Evolutionary conservation across 2,329 filamentous ascomycete species (phyloP), one percentile per base, ranked within the genome.

Genomic region (Pseudocercospora pini-densiflorae): DNA sequence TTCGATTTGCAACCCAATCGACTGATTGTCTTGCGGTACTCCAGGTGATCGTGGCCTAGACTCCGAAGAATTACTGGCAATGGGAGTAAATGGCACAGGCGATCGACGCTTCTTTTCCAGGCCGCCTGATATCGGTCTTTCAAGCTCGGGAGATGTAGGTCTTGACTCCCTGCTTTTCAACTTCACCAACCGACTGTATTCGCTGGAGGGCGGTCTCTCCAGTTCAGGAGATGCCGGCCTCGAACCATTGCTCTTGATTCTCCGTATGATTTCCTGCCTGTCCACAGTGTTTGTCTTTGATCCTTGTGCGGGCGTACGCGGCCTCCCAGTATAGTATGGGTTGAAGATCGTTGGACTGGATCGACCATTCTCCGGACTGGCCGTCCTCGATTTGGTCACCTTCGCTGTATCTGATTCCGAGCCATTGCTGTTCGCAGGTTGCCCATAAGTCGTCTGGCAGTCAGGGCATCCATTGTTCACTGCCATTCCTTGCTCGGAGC

Each of bases 261-360:
- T 87, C 79, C 93, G 88, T 64, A 98, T 97, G 73, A 97, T 82
- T 78, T 94, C 90, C 64, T 88, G 88, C 70, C 94, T 87, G 77
- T 93, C 89, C 55, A 81, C 74, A 49, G 77, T 69, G 33, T 66
- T 66, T 33, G 67, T 58, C 59, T 70, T 77, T 63, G 71, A 75
- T 27, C 63, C 68, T 43, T 73, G 72, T 40, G 65, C 72, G 19
- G 75, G 75, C 31, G 76, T 77, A 5, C 73, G 69, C 7, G 74
- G 73, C 29, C 73, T 68, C 24, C 77, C 74, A 23, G 77, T 77
- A 66, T 77, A 78, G 68, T 76, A 79, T 7, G 77, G 77, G 61
- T 79, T 79, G 74, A 71, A 77, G 49, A 75, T 72, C 19, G 68
- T 69, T 10, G 71, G 72, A 57, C 71, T 73, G 7, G 65, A 63